These are phyloP conservation scores for Metschnikowia reukaufii DNA, from an alignment of 805 yeast species.

Conservation along the genomic window DNA sequence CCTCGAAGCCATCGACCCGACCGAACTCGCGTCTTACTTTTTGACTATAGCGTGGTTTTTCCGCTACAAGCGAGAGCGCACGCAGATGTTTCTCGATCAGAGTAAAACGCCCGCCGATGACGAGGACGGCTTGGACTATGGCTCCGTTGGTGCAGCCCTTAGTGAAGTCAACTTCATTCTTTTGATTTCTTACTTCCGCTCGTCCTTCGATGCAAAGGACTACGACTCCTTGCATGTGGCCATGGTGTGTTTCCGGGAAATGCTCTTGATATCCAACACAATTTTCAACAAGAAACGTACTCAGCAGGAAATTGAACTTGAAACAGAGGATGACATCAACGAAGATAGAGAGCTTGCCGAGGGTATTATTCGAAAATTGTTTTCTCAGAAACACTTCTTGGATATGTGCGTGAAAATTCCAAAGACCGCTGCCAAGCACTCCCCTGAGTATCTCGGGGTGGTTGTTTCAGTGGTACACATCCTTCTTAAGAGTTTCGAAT, in stretches of 20 bases:
- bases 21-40: slow-evolving; percentile 49
- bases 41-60: slow-evolving; percentile 74
- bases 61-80: slow-evolving; percentile 52
- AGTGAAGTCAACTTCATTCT: slow-evolving; percentile 61
- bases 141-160: slow-evolving; percentile 54
- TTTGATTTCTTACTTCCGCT: slow-evolving; percentile 47
- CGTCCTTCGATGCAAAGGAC: slow-evolving; percentile 42
- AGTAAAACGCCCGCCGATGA: slow-evolving; percentile 18
- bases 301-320: slow-evolving; percentile 15
- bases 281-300: slow-evolving; percentile 35
- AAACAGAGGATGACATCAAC: slow-evolving; percentile 41
- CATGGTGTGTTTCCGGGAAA: slow-evolving; percentile 63
- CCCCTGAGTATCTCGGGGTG: slow-evolving; percentile 60
- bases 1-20: slow-evolving; percentile 31
- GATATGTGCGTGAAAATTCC: slow-evolving; percentile 60
- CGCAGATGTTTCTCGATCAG: slow-evolving; percentile 6
- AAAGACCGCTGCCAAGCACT: slow-evolving; percentile 58
- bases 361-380: slow-evolving; percentile 65
- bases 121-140: slow-evolving; percentile 36
- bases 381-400: slow-evolving; percentile 62
- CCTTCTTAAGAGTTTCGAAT: slow-evolving; percentile 65
- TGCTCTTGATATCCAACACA: slow-evolving; percentile 49
- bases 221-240: slow-evolving; percentile 69
- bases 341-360: slow-evolving; percentile 50
- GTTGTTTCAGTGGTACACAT: slow-evolving; percentile 65